Evolutionary conservation across 2,329 filamentous ascomycete genomes (phyloP), one percentile per base, ranked within the genome.

Genomic region (Sarocladium strictum): DNA sequence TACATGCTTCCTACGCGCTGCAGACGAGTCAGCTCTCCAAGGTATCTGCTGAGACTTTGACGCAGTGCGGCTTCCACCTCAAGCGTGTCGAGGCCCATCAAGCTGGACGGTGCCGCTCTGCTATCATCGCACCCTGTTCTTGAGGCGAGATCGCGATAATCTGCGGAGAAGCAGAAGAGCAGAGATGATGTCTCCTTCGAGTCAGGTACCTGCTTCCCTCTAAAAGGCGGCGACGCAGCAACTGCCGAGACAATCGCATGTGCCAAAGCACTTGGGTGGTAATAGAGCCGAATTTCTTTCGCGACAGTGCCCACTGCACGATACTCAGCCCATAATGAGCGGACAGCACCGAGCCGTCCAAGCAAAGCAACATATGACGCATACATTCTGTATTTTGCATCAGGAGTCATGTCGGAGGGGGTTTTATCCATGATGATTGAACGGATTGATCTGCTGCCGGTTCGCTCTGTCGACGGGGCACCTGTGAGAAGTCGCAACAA

Each of bases 261-360:
- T n/a, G n/a, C n/a, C n/a, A n/a, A n/a, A n/a, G n/a, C n/a, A n/a
- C n/a, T n/a, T n/a, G n/a, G n/a, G n/a, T n/a, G n/a, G n/a, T n/a
- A n/a, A n/a, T 43, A 3, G 17, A 4, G 19, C 9, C 14, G 19
- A 21, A 21, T 14, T 14, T 7, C 10, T 43, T 11, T 19, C 17
- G 9, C 43, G 7, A 47, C 24, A 10, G 15, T 24, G 14, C 14
- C 11, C 24, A 47, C 17, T 17, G 23, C n/a, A 11, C 29, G 47
- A 51, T 32, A 43, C 26, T 56, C 55, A 11, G 15, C 23, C 47
- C 56, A 53, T 17, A 57, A 24, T n/a, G 49, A 55, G 29, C 53
- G 33, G 15, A 43, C 24, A n/a, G 56, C 56, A 9, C 53, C 53
- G 11, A 57, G 40, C n/a, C 32, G 38, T 1, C 56, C 53, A 12